Evolutionary conservation across 2,329 filamentous ascomycete species (phyloP).

Genomic region (Penicillium sp.): DNA sequence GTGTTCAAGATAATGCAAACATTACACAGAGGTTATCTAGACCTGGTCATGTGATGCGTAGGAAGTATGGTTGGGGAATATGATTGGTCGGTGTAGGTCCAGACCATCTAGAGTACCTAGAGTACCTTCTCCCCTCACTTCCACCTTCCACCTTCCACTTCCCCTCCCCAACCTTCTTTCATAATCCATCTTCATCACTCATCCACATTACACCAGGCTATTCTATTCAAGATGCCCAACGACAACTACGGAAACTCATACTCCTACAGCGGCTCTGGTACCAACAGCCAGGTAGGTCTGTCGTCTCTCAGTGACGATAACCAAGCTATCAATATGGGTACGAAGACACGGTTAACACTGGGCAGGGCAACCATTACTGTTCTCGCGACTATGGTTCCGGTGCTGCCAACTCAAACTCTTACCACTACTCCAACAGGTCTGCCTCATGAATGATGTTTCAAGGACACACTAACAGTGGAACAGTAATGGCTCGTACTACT

Average conservation of each 20-base stretch:
- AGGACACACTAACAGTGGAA: not conserved
- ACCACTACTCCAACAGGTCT: conserved; percentile 14
- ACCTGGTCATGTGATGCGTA: too few species aligned
- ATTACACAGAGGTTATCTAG: too few species aligned
- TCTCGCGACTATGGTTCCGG: conserved; percentile 4
- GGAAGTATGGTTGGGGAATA: too few species aligned
- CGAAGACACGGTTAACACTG: not conserved
- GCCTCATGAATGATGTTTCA: not conserved
- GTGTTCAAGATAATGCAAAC: too few species aligned
- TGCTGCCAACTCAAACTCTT: conserved; percentile 5
- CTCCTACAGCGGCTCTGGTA: conserved; percentile 7
- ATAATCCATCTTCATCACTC: not conserved
- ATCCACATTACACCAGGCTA: not conserved
- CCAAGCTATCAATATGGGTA: not conserved
- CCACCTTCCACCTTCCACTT: not conserved
- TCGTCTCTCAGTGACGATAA: not conserved
- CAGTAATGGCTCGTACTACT: conserved; percentile 15
- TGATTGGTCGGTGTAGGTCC: too few species aligned
- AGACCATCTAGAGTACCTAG: not conserved
- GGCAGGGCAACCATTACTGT: conserved; percentile 12
- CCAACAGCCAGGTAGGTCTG: conserved; percentile 9
- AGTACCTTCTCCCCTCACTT: not conserved
- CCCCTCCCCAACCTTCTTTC: not conserved
- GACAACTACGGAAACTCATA: conserved; percentile 8
- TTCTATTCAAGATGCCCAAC: conserved; percentile 3